Evolutionary conservation across 164 flowering plant species (phyloP), one percentile per base, ranked within the genome.

Genomic region (Berberis vulgaris): DNA sequence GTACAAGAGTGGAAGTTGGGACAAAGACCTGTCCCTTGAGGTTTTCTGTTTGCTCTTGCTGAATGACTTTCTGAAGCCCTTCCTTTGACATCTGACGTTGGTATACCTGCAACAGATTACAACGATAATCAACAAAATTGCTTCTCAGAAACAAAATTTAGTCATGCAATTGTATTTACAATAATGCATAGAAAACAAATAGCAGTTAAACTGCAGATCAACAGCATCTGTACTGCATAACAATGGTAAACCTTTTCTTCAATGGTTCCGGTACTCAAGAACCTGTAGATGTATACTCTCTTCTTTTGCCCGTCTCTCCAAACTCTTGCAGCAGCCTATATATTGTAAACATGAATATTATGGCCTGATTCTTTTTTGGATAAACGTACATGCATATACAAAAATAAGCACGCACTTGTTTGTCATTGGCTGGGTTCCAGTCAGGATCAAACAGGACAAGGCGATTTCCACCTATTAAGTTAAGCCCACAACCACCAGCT

Each of bases 261-360:
- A 66, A 95, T 95, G 53, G 99, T 95, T 68, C 99, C 97, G 53
- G 95, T 81, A 67, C 92, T 88, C 68, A 95, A 80, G 78, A 95
- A 95, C 68, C 97, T 82, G 72, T 91, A 95, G 54, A 95, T 86
- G 78, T 75, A 91, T n/a, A 95, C 97, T 73, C 99, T 87, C 82
- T 95, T 95, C 80, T 91, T 95, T 67, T 95, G 99, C 50, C 99
- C 99, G 75, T 95, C 97, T 73, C 99, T 86, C 97, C 97, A 95
- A 50, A 95, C 87, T 76, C 99, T 91, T 61, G 99, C 97, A 71
- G 99, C 99, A 76, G 97, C 97, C 99, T 91, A 72, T 52, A 38
- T 66, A 54, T 12, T 26, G 41, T 47, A 45, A 65, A 49, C n/a
- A n/a, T 39, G 26, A 40, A 59, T 41, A 59, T 41, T 45, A 43